Evolutionary conservation across 2,329 filamentous ascomycete species (phyloP).

Genomic region (Shiraia sp.): DNA sequence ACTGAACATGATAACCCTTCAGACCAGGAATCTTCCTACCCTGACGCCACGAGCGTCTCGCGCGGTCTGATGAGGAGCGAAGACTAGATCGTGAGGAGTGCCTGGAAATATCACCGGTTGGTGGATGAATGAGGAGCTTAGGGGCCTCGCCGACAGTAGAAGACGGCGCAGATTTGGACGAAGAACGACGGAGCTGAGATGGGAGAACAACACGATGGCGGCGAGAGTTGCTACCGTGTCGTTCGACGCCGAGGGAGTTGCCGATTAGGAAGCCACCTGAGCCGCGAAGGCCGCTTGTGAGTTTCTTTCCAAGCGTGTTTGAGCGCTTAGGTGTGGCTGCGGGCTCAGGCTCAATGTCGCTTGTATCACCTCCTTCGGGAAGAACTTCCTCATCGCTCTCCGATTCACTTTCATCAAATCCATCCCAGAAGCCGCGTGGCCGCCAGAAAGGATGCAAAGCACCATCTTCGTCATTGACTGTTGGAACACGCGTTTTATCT

Average conservation of each 20-base stretch:
- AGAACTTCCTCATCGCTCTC: conserved; percentile 43
- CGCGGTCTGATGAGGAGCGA: conserved; percentile 17
- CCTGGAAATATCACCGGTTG: conserved; percentile 34
- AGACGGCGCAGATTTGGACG: conserved; percentile 12
- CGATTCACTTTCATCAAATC: conserved; percentile 50
- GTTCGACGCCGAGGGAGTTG: conserved; percentile 61
- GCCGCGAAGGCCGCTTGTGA: conserved; percentile 46
- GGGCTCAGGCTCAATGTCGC: conserved; percentile 38
- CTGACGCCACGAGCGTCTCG: conserved; percentile 27
- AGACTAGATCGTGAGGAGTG: conserved; percentile 21
- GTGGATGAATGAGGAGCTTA: conserved; percentile 31
- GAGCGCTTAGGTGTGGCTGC: conserved; percentile 23
- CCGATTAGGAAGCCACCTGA: conserved; percentile 55
- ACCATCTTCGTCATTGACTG: conserved; percentile 46
- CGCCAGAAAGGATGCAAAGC: conserved; percentile 65
- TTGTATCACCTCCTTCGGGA: conserved; percentile 53
- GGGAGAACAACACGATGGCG: conserved; percentile 33
- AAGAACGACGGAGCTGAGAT: conserved; percentile 16
- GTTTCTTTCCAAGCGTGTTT: conserved; percentile 27
- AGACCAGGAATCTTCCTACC: conserved; percentile 47
- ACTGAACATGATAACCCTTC: conserved; percentile 53
- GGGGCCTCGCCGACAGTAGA: too few species aligned
- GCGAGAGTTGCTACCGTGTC: conserved; percentile 41
- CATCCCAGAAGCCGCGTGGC: conserved; percentile 66
- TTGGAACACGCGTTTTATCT: conserved; percentile 28